Conservation (phyloP, 345 rosid species). For the Bruguiera gymnorhiza region DNA sequence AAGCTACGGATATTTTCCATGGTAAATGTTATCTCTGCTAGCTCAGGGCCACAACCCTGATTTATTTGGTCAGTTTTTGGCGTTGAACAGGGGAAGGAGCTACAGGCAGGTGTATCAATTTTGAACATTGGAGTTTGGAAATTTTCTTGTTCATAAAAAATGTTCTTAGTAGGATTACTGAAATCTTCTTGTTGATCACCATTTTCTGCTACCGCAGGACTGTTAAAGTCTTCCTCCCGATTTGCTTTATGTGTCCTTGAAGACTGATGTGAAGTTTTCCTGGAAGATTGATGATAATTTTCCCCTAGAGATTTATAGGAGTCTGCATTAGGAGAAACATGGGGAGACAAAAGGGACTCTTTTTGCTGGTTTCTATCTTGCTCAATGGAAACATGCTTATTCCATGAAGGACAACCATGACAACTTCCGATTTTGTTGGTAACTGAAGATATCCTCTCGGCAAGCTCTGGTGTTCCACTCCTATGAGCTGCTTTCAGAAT, state of each 20-base stretch:
- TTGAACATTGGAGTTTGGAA: slow-evolving; percentile 64
- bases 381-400: slow-evolving; percentile 21
- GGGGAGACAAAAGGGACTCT: slow-evolving; percentile 25
- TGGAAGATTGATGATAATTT: not conserved
- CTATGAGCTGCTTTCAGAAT: slow-evolving; percentile 34
- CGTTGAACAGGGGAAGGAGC: slow-evolving; percentile 39
- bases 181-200: slow-evolving; percentile 35
- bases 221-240: slow-evolving; percentile 29
- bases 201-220: slow-evolving; percentile 26
- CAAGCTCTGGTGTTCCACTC: slow-evolving; percentile 30
- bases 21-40: slow-evolving; percentile 31
- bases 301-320: slow-evolving; percentile 26
- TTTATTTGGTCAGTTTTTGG: slow-evolving; percentile 40
- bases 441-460: slow-evolving; percentile 47
- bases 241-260: slow-evolving; percentile 15
- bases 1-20: slow-evolving; percentile 33
- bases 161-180: slow-evolving; percentile 26
- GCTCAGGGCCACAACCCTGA: slow-evolving; percentile 36
- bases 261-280: slow-evolving; percentile 9
- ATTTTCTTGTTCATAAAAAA: slow-evolving; percentile 35
- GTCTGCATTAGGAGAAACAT: slow-evolving; percentile 16
- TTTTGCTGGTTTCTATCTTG: slow-evolving; percentile 31
- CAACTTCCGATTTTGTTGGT: slow-evolving; percentile 33
- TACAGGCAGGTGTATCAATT: slow-evolving; percentile 39
- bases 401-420: slow-evolving; percentile 25